A percentile compares a stretch with the other conserved stretches of the same genome.
phyloP scores from a whole-genome alignment of 495 filamentous ascomycete genomes.

The Astrocystis sublimbata region DNA sequence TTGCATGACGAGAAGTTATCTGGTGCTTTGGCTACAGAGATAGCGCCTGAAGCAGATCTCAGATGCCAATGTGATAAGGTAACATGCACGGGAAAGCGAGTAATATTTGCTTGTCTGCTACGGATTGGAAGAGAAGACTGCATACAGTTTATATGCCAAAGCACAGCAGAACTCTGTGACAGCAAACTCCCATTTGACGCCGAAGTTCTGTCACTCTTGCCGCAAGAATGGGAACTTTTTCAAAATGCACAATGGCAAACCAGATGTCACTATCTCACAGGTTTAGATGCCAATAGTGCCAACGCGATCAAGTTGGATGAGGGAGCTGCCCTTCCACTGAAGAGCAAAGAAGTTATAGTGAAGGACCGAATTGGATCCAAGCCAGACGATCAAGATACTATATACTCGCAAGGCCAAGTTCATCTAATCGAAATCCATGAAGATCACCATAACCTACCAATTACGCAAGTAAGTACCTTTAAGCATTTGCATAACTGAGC shows the following conservation, averaged over 20 bases:
- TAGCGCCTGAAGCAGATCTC: not conserved
- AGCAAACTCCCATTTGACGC: not conserved
- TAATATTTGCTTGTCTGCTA: not conserved
- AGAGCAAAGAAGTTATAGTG: too few species aligned
- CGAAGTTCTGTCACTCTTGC: not conserved
- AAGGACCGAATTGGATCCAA: too few species aligned
- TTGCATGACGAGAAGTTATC: not conserved
- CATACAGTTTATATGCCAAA: not conserved
- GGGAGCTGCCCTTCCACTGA: not conserved
- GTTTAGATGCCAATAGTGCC: not conserved
- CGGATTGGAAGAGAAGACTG: not conserved
- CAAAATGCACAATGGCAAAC: constrained; percentile 3
- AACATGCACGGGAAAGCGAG: not conserved
- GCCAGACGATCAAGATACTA: too few species aligned
- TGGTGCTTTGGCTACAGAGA: too few species aligned
- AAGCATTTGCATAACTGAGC: too few species aligned
- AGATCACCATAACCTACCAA: too few species aligned
- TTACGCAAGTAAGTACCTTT: too few species aligned
- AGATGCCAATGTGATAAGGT: not conserved
- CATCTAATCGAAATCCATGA: too few species aligned
- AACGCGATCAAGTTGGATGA: not conserved
- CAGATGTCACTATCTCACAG: constrained; percentile 14
- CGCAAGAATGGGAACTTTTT: constrained; percentile 7
- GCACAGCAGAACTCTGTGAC: not conserved
- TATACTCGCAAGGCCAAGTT: too few species aligned